Evolutionary conservation across 306 rosid species (phyloP).

Genomic region (Vigna nakashimae): DNA sequence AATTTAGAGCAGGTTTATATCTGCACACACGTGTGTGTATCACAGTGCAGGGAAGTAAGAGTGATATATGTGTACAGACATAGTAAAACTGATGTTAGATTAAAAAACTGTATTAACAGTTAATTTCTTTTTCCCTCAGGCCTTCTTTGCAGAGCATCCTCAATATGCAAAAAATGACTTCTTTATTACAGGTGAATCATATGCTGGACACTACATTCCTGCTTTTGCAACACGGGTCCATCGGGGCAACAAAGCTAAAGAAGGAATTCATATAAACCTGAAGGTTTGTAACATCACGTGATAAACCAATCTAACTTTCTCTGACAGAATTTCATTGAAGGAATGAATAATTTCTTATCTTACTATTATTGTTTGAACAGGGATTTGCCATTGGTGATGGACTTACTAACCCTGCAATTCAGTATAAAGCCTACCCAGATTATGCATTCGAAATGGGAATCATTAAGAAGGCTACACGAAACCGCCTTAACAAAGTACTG

Average conservation of each 20-base stretch:
- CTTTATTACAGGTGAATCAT: constrained; percentile 89
- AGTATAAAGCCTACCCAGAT: constrained; percentile 88
- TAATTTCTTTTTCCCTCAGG: constrained; percentile 49
- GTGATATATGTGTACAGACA: background rate
- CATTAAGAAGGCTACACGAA: constrained; percentile 60
- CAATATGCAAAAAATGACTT: constrained; percentile 75
- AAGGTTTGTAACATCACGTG: constrained; percentile 58
- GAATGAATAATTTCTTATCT: constrained; percentile 7
- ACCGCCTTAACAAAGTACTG: constrained; percentile 56
- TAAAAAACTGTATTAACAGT: constrained; percentile 7
- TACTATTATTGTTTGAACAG: constrained; percentile 54
- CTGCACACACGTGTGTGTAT: background rate
- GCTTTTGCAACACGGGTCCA: constrained; percentile 87
- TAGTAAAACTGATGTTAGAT: constrained; percentile 8
- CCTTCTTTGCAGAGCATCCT: constrained; percentile 85
- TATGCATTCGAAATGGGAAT: constrained; percentile 86
- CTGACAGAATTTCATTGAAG: background rate
- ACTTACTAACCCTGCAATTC: constrained; percentile 89
- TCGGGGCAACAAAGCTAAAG: constrained; percentile 82
- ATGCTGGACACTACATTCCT: constrained; percentile 95
- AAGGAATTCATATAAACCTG: constrained; percentile 86
- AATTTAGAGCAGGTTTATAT: constrained; percentile 19
- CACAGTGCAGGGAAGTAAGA: constrained; percentile 9
- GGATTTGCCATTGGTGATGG: constrained; percentile 95
- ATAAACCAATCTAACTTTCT: constrained; percentile 26